Base-by-base conservation (phyloP, 2,329 filamentous ascomycete genomes). In the Penicillium sp. region DNA sequence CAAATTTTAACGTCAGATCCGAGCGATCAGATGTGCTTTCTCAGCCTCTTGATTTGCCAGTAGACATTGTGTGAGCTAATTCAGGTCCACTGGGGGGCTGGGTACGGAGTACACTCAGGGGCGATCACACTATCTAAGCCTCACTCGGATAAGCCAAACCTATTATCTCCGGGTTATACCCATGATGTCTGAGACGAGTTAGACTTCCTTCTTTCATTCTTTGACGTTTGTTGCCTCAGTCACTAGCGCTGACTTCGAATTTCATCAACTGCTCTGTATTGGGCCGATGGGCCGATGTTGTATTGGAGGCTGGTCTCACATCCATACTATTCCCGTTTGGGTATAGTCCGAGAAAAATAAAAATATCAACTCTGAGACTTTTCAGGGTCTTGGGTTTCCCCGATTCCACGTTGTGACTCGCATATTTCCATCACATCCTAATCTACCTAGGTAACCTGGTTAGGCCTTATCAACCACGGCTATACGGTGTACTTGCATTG, bases 1-100 rank as follows among this genome's bases (percentile, higher is more conserved):
- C 26, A 21, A 32, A 33, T 13, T 17, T 35, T n/a, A 32, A 40
- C 47, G 47, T 49, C 47, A 49, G 47, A 49, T 17, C 17, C 19
- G 28, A 17, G 37, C 22, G 10, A 31, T 38, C 17, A 15, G 5
- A 31, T 49, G 47, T 40, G 41, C 22, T 33, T 17, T 13, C n/a
- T 32, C 19, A 19, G 19, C 1, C 19, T 32, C 12, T 19, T 49
- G 41, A 49, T 49, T 49, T 44, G 41, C 22, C 12, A 3, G 26
- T 29, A 6, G 10, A 5, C 33, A 33, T 21, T 21, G 29, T 8
- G 7, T 42, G 13, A 42, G 35, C 45, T 15, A 33, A n/a, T 17
- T 33, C 6, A 28, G 45, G 29, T 6, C 37, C 45, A 32, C 29
- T 24, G 24, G 34, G 31, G 24, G 24, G 44, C 33, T 26, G 26